Evolutionary conservation across 495 filamentous ascomycete species (phyloP).

Genomic region (Neurospora sp.): DNA sequence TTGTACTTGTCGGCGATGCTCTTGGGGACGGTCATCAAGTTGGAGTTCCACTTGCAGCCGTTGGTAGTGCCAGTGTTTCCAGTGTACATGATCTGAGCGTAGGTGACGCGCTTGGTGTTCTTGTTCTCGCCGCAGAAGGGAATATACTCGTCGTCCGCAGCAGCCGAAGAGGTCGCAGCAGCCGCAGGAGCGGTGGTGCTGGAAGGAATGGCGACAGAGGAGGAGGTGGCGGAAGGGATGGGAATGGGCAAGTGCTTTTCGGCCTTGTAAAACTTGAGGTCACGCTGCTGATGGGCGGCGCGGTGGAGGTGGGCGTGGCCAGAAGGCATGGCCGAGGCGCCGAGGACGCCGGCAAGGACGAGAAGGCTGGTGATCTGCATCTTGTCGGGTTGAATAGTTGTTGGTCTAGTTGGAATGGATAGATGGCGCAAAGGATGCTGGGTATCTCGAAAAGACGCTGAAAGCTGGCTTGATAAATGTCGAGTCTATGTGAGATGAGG

Average conservation of each 20-base stretch:
- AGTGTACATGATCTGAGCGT: constrained; percentile 24
- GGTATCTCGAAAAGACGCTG: not conserved
- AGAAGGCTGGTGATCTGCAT: constrained; percentile 22
- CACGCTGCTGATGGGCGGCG: constrained; percentile 13
- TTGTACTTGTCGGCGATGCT: constrained; percentile 23
- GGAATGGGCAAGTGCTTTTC: constrained; percentile 8
- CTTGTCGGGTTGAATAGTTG: constrained; percentile 1
- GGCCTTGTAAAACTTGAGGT: constrained; percentile 15
- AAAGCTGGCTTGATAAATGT: not conserved
- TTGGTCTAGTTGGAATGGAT: constrained; percentile 2
- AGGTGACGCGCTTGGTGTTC: constrained; percentile 24
- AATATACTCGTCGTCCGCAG: constrained; percentile 1
- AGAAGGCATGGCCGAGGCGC: constrained; percentile 20
- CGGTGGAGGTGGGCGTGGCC: constrained; percentile 25
- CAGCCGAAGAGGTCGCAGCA: not conserved
- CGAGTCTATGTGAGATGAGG: not conserved
- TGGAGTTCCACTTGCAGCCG: constrained; percentile 25
- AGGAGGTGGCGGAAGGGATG: not conserved
- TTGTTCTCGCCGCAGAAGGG: constrained; percentile 18
- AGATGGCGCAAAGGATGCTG: not conserved
- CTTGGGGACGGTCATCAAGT: constrained; percentile 28
- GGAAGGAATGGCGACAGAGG: not conserved
- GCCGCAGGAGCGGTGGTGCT: not conserved
- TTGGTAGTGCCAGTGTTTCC: constrained; percentile 22
- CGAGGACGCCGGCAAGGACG: constrained; percentile 20